These are phyloP conservation scores for Podospora comata DNA, from an alignment of 495 filamentous ascomycete species.

Conservation along the genomic window DNA sequence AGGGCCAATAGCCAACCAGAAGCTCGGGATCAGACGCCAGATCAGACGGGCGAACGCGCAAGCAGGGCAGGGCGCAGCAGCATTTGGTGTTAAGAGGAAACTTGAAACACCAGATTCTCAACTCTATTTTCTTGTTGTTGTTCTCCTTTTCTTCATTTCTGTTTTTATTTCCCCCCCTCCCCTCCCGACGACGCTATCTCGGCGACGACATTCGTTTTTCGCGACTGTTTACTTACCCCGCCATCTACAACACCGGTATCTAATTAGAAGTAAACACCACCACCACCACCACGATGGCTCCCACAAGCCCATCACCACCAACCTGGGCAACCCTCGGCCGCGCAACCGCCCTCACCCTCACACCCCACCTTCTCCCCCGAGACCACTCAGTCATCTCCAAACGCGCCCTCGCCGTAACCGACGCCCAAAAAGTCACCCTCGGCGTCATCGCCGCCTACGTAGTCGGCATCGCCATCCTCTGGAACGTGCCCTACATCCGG, in stretches of 20 bases:
- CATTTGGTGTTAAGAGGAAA: not conserved
- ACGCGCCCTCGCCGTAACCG: conserved; percentile 59
- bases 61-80: conserved; percentile 1
- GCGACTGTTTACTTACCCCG: not conserved
- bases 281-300: conserved; percentile 1
- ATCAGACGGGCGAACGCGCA: not conserved
- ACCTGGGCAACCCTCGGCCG: conserved; percentile 4
- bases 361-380: conserved; percentile 10
- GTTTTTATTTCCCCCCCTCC: too few species aligned
- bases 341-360: conserved; percentile 3
- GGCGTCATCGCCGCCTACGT: conserved; percentile 63
- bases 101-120: not conserved
- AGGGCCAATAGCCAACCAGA: not conserved
- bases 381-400: conserved; percentile 15
- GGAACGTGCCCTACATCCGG: conserved; percentile 74
- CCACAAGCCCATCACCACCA: not conserved
- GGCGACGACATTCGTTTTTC: not conserved
- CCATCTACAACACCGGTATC: not conserved
- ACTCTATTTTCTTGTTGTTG: not conserved
- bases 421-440: conserved; percentile 70
- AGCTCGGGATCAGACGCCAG: conserved; percentile 1
- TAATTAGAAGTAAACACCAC: not conserved
- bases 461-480: conserved; percentile 69
- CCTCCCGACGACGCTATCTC: not conserved
- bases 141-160: not conserved